phyloP scores from a whole-genome alignment of 2,329 filamentous ascomycete genomes.

The Epichloe sibirici region DNA sequence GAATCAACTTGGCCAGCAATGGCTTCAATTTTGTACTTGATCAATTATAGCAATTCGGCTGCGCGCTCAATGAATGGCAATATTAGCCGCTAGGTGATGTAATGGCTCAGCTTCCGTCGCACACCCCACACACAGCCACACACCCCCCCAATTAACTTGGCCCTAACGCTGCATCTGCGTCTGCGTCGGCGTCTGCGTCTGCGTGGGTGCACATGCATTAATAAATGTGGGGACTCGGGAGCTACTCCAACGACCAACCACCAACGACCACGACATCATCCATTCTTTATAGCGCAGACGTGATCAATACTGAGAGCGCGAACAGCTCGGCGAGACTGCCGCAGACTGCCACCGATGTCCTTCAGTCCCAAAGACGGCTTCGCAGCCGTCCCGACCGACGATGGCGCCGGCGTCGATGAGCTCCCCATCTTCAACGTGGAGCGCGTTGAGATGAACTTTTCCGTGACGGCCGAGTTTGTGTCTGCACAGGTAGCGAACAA shows the following conservation, averaged over 20 bases:
- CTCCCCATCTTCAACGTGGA: slow-evolving; percentile 93
- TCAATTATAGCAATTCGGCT: too few relatives aligned
- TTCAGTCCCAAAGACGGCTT: slow-evolving; percentile 48
- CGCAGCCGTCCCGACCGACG: slow-evolving; percentile 49
- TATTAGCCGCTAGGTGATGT: too few relatives aligned
- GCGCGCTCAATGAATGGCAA: too few relatives aligned
- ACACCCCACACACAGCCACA: too few relatives aligned
- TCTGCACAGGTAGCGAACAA: slow-evolving; percentile 96
- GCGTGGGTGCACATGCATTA: too few relatives aligned
- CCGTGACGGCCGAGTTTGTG: slow-evolving; percentile 88
- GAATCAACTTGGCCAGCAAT: too few relatives aligned
- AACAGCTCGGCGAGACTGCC: neutral
- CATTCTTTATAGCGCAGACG: neutral
- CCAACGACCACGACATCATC: neutral
- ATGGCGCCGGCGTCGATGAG: slow-evolving; percentile 45
- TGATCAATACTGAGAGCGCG: neutral
- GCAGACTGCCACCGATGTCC: slow-evolving; percentile 19
- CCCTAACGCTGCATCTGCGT: too few relatives aligned
- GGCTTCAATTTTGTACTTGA: too few relatives aligned
- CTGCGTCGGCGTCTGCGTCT: neutral
- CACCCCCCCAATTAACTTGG: too few relatives aligned
- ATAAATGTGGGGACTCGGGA: neutral
- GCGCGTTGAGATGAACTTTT: slow-evolving; percentile 85
- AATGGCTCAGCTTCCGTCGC: too few relatives aligned
- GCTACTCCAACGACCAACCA: neutral